Evolutionary conservation across 306 rosid genomes (phyloP).

Genomic region (Dalbergia cochinchinensis): DNA sequence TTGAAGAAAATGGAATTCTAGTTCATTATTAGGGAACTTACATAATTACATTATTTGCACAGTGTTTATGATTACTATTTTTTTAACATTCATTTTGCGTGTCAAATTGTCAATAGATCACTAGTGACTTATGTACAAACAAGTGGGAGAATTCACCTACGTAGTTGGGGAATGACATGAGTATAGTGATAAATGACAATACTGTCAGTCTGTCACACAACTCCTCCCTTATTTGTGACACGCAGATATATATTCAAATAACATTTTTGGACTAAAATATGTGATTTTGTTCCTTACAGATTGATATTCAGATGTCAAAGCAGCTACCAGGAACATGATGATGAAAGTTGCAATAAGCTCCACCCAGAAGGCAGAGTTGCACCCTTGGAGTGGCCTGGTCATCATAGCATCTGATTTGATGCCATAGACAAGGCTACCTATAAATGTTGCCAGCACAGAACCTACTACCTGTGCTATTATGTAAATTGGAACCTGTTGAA

Average conservation of each 20-base stretch:
- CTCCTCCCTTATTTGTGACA: no score
- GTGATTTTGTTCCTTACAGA: constrained; percentile 58
- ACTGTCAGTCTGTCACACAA: no score
- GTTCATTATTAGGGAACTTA: background rate
- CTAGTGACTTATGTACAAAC: no score
- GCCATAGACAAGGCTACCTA: constrained; percentile 69
- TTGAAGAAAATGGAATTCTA: background rate
- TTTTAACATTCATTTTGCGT: no score
- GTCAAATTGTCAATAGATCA: no score
- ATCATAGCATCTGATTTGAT: constrained; percentile 64
- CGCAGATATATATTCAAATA: no score
- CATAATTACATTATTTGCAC: background rate
- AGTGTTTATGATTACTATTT: no score
- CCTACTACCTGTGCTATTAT: constrained; percentile 72
- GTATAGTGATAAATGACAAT: no score
- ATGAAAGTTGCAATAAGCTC: constrained; percentile 84
- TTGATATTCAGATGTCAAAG: constrained; percentile 66
- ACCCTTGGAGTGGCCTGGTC: constrained; percentile 67
- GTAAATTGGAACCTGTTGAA: constrained; percentile 73
- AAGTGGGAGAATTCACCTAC: no score
- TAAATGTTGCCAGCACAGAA: constrained; percentile 69
- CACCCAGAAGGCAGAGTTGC: constrained; percentile 77
- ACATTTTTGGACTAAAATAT: no score
- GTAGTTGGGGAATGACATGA: no score
- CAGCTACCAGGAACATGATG: constrained; percentile 74